A percentile compares a stretch with the other conserved stretches of the same genome.
Conservation (phyloP, 2,329 filamentous ascomycete species). For the Pseudocercospora pini-densiflorae region DNA sequence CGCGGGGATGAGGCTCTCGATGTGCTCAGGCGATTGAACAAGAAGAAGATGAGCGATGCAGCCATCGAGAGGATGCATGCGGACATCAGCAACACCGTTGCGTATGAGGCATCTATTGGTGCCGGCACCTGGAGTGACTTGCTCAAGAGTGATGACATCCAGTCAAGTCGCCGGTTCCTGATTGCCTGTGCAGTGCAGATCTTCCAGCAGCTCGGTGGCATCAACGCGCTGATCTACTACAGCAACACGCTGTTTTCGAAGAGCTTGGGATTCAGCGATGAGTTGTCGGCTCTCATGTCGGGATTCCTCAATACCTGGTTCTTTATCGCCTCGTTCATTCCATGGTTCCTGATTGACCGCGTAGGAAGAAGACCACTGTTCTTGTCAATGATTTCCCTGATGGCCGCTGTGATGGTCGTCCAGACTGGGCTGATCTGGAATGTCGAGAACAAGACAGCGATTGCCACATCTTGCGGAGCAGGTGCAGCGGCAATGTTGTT, state of each 20-base stretch:
- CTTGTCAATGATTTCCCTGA: constrained; percentile 43
- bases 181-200: constrained; percentile 37
- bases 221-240: constrained; percentile 40
- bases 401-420: constrained; percentile 70
- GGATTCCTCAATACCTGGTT: constrained; percentile 52
- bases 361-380: constrained; percentile 40
- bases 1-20: constrained; percentile 44
- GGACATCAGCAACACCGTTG: constrained; percentile 36
- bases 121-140: constrained; percentile 42
- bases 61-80: constrained; percentile 32
- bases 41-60: constrained; percentile 33
- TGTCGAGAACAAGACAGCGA: constrained; percentile 34
- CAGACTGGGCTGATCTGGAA: constrained; percentile 49
- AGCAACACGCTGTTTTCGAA: constrained; percentile 37
- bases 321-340: constrained; percentile 55
- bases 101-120: constrained; percentile 39
- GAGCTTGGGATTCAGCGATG: constrained; percentile 31
- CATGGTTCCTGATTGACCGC: constrained; percentile 46
- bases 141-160: constrained; percentile 37
- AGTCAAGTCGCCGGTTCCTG: constrained; percentile 34
- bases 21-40: constrained; percentile 38
- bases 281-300: constrained; percentile 38
- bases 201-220: constrained; percentile 38
- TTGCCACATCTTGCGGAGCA: constrained; percentile 31
- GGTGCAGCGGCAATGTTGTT: constrained; percentile 61